Percentiles rank a stretch among this genome's conserved stretches.
These are phyloP conservation scores for Metschnikowia lachancei DNA, from an alignment of 805 yeast genomes.

Conservation along the genomic window DNA sequence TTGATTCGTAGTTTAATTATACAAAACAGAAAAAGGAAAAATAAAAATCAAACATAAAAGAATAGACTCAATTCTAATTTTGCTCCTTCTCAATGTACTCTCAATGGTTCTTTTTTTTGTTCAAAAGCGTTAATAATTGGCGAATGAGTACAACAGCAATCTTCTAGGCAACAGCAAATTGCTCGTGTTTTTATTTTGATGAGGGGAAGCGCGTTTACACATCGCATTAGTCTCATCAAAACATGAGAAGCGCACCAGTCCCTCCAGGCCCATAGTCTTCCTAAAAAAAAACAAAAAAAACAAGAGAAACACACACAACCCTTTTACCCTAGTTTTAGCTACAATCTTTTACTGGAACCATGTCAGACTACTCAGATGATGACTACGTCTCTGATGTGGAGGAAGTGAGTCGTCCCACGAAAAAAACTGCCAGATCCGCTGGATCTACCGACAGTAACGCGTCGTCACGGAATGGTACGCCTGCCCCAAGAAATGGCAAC, in stretches of 20 bases:
- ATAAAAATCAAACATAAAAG: too few relatives aligned
- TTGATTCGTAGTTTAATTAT: too few relatives aligned
- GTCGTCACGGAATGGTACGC: conserved; percentile 15
- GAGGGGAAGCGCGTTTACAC: not conserved
- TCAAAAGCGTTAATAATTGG: too few relatives aligned
- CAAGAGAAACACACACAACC: too few relatives aligned
- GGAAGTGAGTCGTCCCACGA: conserved; percentile 11
- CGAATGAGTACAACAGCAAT: too few relatives aligned
- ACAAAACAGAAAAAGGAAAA: too few relatives aligned
- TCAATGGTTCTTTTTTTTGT: too few relatives aligned
- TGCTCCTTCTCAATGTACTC: too few relatives aligned
- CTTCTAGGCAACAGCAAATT: too few relatives aligned
- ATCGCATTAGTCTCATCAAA: not conserved
- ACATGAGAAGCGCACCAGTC: conserved; percentile 4
- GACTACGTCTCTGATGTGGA: conserved; percentile 11
- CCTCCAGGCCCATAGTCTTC: not conserved
- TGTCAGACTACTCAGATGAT: conserved; percentile 17
- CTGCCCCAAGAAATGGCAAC: conserved; percentile 17
- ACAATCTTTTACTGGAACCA: not conserved
- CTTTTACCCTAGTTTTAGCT: too few relatives aligned
- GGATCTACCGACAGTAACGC: conserved; percentile 16
- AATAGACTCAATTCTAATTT: too few relatives aligned
- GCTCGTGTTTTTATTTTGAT: not conserved
- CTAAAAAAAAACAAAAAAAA: too few relatives aligned
- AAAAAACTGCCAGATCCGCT: conserved; percentile 10